phyloP scores from a whole-genome alignment of 2,329 filamentous ascomycete species.

The Microascus cirrosus region DNA sequence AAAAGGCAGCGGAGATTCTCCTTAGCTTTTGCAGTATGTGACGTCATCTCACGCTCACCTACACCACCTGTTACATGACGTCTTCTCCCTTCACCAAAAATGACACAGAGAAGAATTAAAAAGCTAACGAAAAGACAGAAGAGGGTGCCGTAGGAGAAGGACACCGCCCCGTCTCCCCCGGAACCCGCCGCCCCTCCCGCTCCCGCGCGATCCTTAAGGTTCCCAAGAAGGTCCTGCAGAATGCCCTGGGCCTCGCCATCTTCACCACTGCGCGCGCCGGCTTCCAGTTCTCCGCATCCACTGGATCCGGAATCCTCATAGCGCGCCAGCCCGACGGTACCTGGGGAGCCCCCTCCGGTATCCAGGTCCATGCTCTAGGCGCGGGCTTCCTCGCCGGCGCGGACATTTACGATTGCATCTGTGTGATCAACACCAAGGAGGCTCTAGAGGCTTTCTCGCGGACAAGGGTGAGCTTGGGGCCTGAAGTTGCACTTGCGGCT shows the following conservation, averaged over 20 bases:
- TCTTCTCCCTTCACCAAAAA: neutral
- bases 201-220: constrained; percentile 36
- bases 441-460: constrained; percentile 69
- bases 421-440: constrained; percentile 70
- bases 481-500: constrained; percentile 66
- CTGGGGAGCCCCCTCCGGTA: constrained; percentile 75
- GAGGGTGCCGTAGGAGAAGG: constrained; percentile 14
- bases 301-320: constrained; percentile 54
- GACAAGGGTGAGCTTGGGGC: constrained; percentile 64
- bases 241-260: constrained; percentile 58
- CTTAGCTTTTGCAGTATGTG: constrained; percentile 74
- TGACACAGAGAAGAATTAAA: neutral
- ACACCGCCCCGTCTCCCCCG: constrained; percentile 8
- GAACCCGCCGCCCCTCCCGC: neutral
- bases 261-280: constrained; percentile 62
- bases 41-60: neutral
- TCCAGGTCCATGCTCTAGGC: constrained; percentile 69
- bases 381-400: constrained; percentile 72
- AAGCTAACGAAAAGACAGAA: constrained; percentile 1
- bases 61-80: neutral
- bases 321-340: constrained; percentile 50
- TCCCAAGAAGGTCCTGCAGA: constrained; percentile 47
- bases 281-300: constrained; percentile 54
- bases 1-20: constrained; percentile 80
- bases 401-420: constrained; percentile 82